Base-by-base conservation (phyloP, 108 stramenopile species). In the Pseudonitzschia multiseries region DNA sequence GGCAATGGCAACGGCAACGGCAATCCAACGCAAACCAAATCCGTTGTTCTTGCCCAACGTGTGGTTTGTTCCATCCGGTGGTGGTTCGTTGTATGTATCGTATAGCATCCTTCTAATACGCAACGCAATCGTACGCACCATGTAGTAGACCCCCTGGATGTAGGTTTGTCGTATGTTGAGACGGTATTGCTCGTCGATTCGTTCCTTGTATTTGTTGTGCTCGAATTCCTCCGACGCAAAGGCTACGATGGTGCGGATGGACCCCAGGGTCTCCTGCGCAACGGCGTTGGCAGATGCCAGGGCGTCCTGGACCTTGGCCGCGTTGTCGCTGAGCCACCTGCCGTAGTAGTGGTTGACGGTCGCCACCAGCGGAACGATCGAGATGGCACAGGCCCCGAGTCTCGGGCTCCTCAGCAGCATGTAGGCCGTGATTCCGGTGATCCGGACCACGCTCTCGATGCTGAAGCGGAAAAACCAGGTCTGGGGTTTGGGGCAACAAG, bases 391-490 rank as follows among this genome's bases (percentile, higher is more conserved):
- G 12, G 81, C 81, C 48, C 89, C 96, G 27, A 96, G 74, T 32
- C 56, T 70, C 40, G 92, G 92, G 79, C 84, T 73, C 13, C 92
- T 81, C 21, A 91, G 52, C 32, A 96, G 69, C 93, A 96, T 92
- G 78, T 94, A 94, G 4, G 77, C 70, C 14, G 84, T 81, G 65
- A 96, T 94, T 15, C 92, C 93, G 15, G 81, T 79, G 17, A 96
- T 93, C 24, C 96, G 82, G 14, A 96, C 96, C 21, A 84, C 74
- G 20, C 90, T 86, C 78, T 96, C 96, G 53, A 94, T 90, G 17
- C 71, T 85, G 68, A 94, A 96, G 9, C 96, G 86, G 62, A 94
- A 94, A 73, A 94, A 92, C 95, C 96, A 96, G 17, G 96, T 96
- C 69, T 94, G 73, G 74, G 92, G 72, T 51, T 56, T 21, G n/a